Evolutionary conservation across 768 basidiomycete species (phyloP).

Genomic region (Tremella mesenterica): DNA sequence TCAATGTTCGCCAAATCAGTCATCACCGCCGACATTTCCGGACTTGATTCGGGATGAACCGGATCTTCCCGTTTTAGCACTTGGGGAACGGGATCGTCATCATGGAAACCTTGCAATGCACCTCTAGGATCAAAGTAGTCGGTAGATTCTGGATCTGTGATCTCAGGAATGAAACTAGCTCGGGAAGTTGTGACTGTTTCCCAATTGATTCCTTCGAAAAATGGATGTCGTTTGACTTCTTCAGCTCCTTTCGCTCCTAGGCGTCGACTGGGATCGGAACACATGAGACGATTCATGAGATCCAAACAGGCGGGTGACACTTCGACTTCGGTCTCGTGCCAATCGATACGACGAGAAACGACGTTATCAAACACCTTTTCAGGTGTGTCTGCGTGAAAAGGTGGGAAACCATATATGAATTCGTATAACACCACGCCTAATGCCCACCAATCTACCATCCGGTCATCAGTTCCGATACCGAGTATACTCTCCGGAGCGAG

Average conservation of each 20-base stretch:
- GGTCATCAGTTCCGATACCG: constrained; percentile 88
- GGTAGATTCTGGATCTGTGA: constrained; percentile 94
- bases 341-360: constrained; percentile 82
- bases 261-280: constrained; percentile 65
- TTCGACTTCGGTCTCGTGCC: constrained; percentile 83
- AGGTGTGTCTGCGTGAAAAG: constrained; percentile 94
- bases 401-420: constrained; percentile 91
- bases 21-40: constrained; percentile 24
- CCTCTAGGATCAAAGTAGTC: constrained; percentile 98
- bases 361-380: constrained; percentile 99
- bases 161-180: constrained; percentile 90
- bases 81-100: constrained; percentile 57
- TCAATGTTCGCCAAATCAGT: constrained; percentile 47
- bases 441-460: constrained; percentile 98
- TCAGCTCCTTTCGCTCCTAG: constrained; percentile 79
- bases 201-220: constrained; percentile 88
- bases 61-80: constrained; percentile 31
- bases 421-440: constrained; percentile 97
- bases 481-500: constrained; percentile 70
- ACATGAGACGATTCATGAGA: constrained; percentile 80
- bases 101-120: constrained; percentile 83
- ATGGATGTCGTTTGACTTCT: constrained; percentile 86
- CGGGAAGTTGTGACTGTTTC: constrained; percentile 76
- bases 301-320: constrained; percentile 71
- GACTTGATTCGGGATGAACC: constrained; percentile 6